Evolutionary conservation across 2,329 filamentous ascomycete species (phyloP).

Genomic region (Plectosphaerella sp.): DNA sequence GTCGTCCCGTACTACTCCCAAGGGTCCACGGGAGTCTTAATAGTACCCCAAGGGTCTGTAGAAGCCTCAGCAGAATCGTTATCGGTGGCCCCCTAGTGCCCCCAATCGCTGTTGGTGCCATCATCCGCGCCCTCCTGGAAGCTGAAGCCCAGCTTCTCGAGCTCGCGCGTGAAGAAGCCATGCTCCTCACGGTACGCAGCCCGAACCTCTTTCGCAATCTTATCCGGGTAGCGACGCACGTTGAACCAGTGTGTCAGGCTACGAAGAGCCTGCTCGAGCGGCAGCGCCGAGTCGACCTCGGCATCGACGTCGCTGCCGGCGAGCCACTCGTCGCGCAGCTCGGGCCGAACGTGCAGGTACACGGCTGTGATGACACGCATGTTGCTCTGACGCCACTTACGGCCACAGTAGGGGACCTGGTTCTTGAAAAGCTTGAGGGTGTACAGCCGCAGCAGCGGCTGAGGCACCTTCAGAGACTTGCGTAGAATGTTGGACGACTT

Average conservation of each 20-base stretch:
- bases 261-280: slow-evolving; percentile 84
- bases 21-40: neutral
- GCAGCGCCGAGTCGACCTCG: slow-evolving; percentile 88
- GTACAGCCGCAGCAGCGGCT: slow-evolving; percentile 83
- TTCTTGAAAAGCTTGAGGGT: slow-evolving; percentile 98
- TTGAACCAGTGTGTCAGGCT: slow-evolving; percentile 95
- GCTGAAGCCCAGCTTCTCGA: slow-evolving; percentile 64
- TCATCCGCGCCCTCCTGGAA: slow-evolving; percentile 38
- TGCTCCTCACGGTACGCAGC: slow-evolving; percentile 65
- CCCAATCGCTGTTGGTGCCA: slow-evolving; percentile 18
- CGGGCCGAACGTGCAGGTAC: slow-evolving; percentile 88
- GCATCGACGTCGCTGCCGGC: slow-evolving; percentile 87
- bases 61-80: neutral
- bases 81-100: slow-evolving; percentile 12
- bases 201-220: slow-evolving; percentile 59
- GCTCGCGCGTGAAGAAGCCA: slow-evolving; percentile 74
- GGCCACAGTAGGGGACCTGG: slow-evolving; percentile 94
- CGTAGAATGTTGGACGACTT: slow-evolving; percentile 90
- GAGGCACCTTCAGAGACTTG: slow-evolving; percentile 86
- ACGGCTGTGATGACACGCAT: slow-evolving; percentile 99
- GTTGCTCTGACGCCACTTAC: slow-evolving; percentile 96
- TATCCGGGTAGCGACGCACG: slow-evolving; percentile 73
- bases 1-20: no score
- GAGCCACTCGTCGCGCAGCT: slow-evolving; percentile 92
- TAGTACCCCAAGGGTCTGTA: neutral